Base-by-base conservation (phyloP, 106 monocot species). In the Agapanthus africanus region DNA sequence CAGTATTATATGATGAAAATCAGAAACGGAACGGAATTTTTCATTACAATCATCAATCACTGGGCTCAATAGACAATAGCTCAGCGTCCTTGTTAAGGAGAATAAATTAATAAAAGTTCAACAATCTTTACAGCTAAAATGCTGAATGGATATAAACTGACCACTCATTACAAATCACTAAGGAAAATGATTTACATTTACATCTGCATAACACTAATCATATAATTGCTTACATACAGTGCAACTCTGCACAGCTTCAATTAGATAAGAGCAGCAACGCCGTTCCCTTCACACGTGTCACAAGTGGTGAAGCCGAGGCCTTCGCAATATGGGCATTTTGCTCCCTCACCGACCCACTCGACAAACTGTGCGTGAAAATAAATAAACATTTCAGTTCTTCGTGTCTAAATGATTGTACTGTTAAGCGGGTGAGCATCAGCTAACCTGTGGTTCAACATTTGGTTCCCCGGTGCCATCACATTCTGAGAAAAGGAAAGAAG, bases 381-480 rank as follows among this genome's bases (percentile, higher is more conserved):
- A 19, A 1, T 27, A 28, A 54, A 0, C 3, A 47, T 13, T 46
- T 46, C 21, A 42, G 21, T 51, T 13, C 28, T n/a, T n/a, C n/a
- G n/a, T n/a, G n/a, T n/a, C n/a, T n/a, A n/a, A n/a, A n/a, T n/a
- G n/a, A n/a, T n/a, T n/a, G n/a, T n/a, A n/a, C n/a, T n/a, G n/a
- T n/a, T n/a, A n/a, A n/a, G 54, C 33, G 26, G 54, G 16, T 26
- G 36, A 42, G 34, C 5, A 63, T 54, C 13, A 65, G 46, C 56
- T 73, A 42, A 97, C 97, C 91, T 97, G 97, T 74, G 88, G 89
- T 69, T 97, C 97, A 33, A 97, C 80, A 72, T 97, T 97, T 54
- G 92, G 91, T 67, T 97, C 97, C 15, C 91, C 97, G 14, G 64
- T 79, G 7, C 97, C 97, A 79, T 97, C 97, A 77, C 97, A 97